Conservation (phyloP, 2,329 filamentous ascomycete species). For the Trichophyton rubrum region DNA sequence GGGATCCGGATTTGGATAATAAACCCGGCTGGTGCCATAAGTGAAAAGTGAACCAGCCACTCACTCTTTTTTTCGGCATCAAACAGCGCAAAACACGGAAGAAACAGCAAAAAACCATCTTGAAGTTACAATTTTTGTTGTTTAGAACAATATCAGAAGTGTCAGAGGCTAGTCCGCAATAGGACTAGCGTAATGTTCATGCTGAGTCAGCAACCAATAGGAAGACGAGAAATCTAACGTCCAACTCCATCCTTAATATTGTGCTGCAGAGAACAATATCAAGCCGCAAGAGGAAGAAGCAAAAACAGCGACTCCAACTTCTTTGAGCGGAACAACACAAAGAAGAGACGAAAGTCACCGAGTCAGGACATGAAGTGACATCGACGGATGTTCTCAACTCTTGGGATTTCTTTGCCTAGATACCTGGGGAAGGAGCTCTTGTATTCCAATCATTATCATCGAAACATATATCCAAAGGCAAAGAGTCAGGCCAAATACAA, state of each 20-base stretch:
- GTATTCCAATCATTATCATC: not conserved
- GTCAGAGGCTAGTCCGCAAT: slow-evolving; percentile 1
- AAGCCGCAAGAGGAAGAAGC: not conserved
- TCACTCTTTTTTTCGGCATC: not conserved
- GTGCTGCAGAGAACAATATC: slow-evolving; percentile 15
- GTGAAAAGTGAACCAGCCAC: not conserved
- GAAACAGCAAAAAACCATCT: not conserved
- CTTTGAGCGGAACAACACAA: not conserved
- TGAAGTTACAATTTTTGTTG: not conserved
- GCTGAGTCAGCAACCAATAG: slow-evolving; percentile 5
- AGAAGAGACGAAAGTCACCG: not conserved
- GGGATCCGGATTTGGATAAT: not conserved
- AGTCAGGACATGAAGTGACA: not conserved
- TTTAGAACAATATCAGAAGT: slow-evolving; percentile 2
- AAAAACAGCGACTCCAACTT: not conserved
- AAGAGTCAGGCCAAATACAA: not conserved
- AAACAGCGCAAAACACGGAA: not conserved
- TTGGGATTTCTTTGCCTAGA: not conserved
- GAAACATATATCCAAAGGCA: not conserved
- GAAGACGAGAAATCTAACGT: not conserved
- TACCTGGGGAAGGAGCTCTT: not conserved
- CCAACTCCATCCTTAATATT: slow-evolving; percentile 14
- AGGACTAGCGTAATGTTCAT: not conserved
- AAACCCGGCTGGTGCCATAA: not conserved
- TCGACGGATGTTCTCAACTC: not conserved